Conservation (phyloP, 495 filamentous ascomycete genomes). For the Penicillium samsonianum region DNA sequence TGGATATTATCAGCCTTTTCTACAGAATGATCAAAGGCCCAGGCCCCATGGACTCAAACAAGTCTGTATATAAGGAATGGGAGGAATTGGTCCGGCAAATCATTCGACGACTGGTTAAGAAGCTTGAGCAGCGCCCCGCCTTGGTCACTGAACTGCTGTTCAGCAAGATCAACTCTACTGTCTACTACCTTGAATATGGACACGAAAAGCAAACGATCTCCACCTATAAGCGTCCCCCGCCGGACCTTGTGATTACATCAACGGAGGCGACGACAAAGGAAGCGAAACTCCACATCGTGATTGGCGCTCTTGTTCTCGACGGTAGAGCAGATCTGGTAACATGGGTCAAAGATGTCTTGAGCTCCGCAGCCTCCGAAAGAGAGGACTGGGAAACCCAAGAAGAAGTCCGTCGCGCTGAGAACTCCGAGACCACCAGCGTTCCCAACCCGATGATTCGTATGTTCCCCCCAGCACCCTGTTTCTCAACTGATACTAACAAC, state of each 20-base stretch:
- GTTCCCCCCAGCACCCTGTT: constrained; percentile 16
- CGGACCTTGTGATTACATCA: constrained; percentile 76
- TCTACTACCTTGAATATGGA: constrained; percentile 86
- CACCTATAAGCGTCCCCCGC: constrained; percentile 57
- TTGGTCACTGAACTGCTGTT: constrained; percentile 89
- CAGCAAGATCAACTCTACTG: constrained; percentile 82
- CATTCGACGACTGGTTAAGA: constrained; percentile 71
- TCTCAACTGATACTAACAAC: constrained; percentile 22
- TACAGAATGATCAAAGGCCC: constrained; percentile 93
- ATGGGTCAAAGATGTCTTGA: constrained; percentile 76
- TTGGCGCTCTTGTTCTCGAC: constrained; percentile 75
- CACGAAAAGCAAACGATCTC: constrained; percentile 76
- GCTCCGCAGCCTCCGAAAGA: constrained; percentile 68
- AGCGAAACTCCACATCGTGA: constrained; percentile 74
- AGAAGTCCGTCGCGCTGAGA: constrained; percentile 53
- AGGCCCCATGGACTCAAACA: constrained; percentile 65
- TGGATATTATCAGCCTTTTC: constrained; percentile 87
- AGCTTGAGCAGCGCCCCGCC: constrained; percentile 79
- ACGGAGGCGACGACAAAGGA: constrained; percentile 59
- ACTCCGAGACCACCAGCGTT: constrained; percentile 38
- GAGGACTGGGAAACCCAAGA: constrained; percentile 76
- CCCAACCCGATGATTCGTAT: constrained; percentile 46
- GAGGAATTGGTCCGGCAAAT: constrained; percentile 84
- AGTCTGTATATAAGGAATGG: constrained; percentile 79
- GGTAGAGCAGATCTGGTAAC: constrained; percentile 70